Evolutionary conservation across 768 basidiomycete genomes (phyloP), one percentile per base, ranked within the genome.

Genomic region (Psilocybe cyanescens): DNA sequence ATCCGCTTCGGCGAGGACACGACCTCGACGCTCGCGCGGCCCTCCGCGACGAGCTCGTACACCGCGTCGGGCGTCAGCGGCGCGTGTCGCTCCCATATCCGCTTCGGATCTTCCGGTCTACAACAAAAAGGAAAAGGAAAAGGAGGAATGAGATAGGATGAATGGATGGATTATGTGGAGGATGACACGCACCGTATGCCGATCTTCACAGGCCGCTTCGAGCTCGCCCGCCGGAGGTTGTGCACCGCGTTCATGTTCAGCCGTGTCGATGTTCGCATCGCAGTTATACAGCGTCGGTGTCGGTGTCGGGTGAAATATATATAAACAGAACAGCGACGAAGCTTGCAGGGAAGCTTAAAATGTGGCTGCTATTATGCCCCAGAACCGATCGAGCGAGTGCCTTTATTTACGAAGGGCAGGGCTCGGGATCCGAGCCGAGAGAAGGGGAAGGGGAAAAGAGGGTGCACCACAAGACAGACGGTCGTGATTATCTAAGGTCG

Each of bases 71-170:
- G 95, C 0, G 91, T 92, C 48, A 97, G 77, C 2, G 95, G 94
- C 31, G 83, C 86, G 16, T 95, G 83, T 7, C 95, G 82, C 71
- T 97, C 95, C 94, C 94, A 97, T 58, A 92, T 85, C 55, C 95
- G 79, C 31, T 74, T 65, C 0, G 91, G 88, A 69, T 96, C 91
- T 72, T 97, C 95, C 41, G 89, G 85, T 16, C 92, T 78, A 12
- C 24, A 55, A n/a, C 33, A 35, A 35, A 35, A 3, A 35, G 2
- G 33, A 7, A n/a, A n/a, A n/a, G n/a, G n/a, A n/a, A n/a, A 28
- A 53, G 4, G n/a, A 24, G 2, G 24, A 24, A 24, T 24, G 24
- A 24, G 24, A 24, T 24, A 24, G 24, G 24, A 24, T 0, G 24
- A 24, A 24, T 2, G 2, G 24, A 24, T 2, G 24, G 24, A 24